Percentiles rank a stretch among this genome's conserved stretches.
phyloP scores from a whole-genome alignment of 768 basidiomycete species.

The Phlebiopsis gigantea region DNA sequence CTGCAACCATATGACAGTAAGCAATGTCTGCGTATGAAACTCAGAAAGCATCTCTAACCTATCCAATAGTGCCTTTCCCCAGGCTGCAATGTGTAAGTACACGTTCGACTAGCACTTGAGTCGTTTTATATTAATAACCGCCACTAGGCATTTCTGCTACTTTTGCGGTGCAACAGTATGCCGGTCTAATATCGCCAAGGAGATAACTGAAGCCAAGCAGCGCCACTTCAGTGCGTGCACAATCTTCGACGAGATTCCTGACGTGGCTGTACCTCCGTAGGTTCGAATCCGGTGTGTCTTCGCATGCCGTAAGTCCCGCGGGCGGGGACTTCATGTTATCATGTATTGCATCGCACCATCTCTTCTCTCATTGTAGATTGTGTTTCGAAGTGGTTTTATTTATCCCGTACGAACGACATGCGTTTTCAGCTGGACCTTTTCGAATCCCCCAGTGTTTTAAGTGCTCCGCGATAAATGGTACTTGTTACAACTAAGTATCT shows the following conservation, averaged over 20 bases:
- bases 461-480: too few species aligned
- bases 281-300: too few species aligned
- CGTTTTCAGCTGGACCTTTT: too few species aligned
- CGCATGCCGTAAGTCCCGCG: too few species aligned
- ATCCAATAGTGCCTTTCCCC: not conserved
- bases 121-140: not conserved
- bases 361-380: too few species aligned
- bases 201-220: not conserved
- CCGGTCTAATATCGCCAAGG: not conserved
- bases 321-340: too few species aligned
- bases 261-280: not conserved
- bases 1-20: conserved; percentile 55
- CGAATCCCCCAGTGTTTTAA: too few species aligned
- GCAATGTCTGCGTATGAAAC: conserved; percentile 12
- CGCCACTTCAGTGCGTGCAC: not conserved
- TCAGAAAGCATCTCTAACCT: not conserved
- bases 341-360: too few species aligned
- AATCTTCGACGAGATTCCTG: not conserved
- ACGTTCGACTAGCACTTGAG: not conserved
- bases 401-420: too few species aligned
- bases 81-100: not conserved
- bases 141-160: conserved; percentile 45
- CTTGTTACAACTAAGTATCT: too few species aligned
- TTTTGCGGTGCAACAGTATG: conserved; percentile 42
- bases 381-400: too few species aligned